Evolutionary conservation across 345 rosid genomes (phyloP).

Genomic region (Passiflora organensis): DNA sequence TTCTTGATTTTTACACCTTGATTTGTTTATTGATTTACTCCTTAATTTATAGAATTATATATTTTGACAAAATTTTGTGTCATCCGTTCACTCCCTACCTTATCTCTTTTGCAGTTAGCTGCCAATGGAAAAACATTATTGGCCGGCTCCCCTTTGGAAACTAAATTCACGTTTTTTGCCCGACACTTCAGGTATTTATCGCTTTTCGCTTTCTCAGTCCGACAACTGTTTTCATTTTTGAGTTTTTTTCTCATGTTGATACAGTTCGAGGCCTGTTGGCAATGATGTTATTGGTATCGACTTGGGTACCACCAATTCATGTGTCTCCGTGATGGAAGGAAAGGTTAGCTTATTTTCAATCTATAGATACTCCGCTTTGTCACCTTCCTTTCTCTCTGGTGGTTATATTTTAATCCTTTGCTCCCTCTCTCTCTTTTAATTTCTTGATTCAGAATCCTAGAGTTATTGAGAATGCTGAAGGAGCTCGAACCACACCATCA

Average conservation of each 20-base stretch:
- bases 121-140: not conserved
- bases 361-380: no score
- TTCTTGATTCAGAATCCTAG: slow-evolving; percentile 52
- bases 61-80: no score
- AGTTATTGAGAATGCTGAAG: slow-evolving; percentile 90
- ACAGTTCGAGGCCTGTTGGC: slow-evolving; percentile 20
- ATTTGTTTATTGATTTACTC: no score
- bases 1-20: no score
- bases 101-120: not conserved
- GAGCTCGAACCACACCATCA: slow-evolving; percentile 89
- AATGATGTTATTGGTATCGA: slow-evolving; percentile 26
- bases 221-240: not conserved
- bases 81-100: not conserved
- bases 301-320: slow-evolving; percentile 27
- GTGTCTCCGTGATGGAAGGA: slow-evolving; percentile 26
- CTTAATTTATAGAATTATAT: no score
- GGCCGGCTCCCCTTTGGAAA: not conserved
- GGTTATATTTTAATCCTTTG: not conserved
- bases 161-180: not conserved
- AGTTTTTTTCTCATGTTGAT: not conserved
- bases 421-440: not conserved
- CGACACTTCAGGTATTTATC: slow-evolving; percentile 2
- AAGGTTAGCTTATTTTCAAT: slow-evolving; percentile 7
- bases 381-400: not conserved
- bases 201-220: not conserved